phyloP scores from a whole-genome alignment of 768 basidiomycete species.

The Podaxis rugospora region DNA sequence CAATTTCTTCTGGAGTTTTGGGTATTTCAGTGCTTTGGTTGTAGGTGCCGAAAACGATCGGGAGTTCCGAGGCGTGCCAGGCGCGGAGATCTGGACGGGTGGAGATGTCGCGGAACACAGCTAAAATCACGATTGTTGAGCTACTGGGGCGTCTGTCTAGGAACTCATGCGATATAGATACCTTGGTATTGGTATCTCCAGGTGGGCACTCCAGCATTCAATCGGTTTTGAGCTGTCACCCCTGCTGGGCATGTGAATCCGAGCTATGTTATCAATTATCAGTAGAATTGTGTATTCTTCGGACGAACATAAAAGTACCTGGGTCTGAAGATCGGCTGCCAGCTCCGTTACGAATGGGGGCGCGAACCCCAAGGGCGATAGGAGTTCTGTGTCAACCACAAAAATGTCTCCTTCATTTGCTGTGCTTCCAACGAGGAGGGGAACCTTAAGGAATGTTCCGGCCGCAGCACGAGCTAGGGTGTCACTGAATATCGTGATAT shows the following conservation, averaged over 20 bases:
- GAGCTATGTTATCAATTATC: conserved; percentile 11
- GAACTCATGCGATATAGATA: not conserved
- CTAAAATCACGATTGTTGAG: conserved; percentile 12
- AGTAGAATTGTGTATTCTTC: not conserved
- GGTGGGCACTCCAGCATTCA: conserved; percentile 22
- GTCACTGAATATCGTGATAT: conserved; percentile 30
- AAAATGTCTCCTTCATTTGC: conserved; percentile 33
- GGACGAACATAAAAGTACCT: conserved; percentile 16
- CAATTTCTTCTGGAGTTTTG: conserved; percentile 21
- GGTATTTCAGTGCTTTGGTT: conserved; percentile 20
- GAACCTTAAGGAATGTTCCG: conserved; percentile 27
- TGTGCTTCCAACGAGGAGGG: conserved; percentile 26
- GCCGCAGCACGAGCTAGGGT: conserved; percentile 18
- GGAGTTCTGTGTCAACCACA: conserved; percentile 21
- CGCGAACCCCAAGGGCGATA: conserved; percentile 21
- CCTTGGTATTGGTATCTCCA: conserved; percentile 27
- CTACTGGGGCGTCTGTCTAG: not conserved
- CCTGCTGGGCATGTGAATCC: conserved; percentile 28
- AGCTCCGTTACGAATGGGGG: conserved; percentile 27
- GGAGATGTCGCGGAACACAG: conserved; percentile 31
- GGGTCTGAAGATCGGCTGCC: conserved; percentile 24
- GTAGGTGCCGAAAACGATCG: conserved; percentile 34
- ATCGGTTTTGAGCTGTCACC: conserved; percentile 21
- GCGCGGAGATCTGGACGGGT: conserved; percentile 27
- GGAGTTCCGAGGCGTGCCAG: conserved; percentile 33